Conservation (phyloP, 306 rosid genomes). For the Cicer chorassanicum region DNA sequence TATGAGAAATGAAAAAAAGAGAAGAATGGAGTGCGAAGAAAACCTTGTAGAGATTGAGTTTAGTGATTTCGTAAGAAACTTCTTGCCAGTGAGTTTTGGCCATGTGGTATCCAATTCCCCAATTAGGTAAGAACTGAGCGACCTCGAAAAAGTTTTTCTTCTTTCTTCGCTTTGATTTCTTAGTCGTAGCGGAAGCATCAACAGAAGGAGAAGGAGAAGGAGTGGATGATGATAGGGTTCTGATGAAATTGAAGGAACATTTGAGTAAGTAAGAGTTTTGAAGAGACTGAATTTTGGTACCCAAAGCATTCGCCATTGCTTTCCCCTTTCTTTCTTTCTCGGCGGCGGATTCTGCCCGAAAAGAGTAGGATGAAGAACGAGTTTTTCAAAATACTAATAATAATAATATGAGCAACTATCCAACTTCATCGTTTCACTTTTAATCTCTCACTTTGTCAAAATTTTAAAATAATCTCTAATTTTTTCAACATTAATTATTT, state of each 20-base stretch:
- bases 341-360: background rate
- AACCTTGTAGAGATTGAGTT: slow-evolving; percentile 94
- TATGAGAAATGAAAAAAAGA: background rate
- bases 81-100: slow-evolving; percentile 90
- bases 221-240: slow-evolving; percentile 60
- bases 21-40: background rate
- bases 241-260: slow-evolving; percentile 54
- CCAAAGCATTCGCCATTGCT: slow-evolving; percentile 62
- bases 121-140: slow-evolving; percentile 83
- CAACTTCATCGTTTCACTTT: too few relatives aligned
- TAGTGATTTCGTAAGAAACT: slow-evolving; percentile 84
- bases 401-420: background rate
- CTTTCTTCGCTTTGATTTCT: slow-evolving; percentile 75
- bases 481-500: too few relatives aligned
- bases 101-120: slow-evolving; percentile 94
- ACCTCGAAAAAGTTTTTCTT: slow-evolving; percentile 94
- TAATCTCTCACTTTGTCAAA: too few relatives aligned
- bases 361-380: background rate
- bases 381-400: background rate
- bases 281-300: slow-evolving; percentile 47
- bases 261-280: slow-evolving; percentile 53
- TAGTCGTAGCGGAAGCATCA: slow-evolving; percentile 52
- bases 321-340: slow-evolving; percentile 8
- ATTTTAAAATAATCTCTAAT: too few relatives aligned
- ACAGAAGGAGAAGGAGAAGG: slow-evolving; percentile 44